Base-by-base conservation (phyloP, 164 flowering plant species). In the Vitis vinifera region DNA sequence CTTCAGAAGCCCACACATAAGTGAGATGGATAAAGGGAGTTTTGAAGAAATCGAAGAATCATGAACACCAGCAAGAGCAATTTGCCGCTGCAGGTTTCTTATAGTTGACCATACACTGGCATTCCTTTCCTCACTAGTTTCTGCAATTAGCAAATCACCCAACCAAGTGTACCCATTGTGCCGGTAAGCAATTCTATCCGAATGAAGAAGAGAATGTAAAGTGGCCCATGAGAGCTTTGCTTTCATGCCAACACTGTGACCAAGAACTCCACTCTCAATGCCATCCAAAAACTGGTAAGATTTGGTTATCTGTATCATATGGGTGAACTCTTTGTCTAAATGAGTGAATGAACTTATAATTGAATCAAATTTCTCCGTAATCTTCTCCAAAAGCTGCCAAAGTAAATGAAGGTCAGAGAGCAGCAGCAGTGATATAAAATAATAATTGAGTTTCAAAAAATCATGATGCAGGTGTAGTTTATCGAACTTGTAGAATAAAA, bases 161-260 rank as follows among this genome's bases (percentile, higher is more conserved):
- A 96, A 78, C 99, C 99, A 96, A 73, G 83, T 81, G 75, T 92
- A 93, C 47, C 98, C 98, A 80, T 91, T 93, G 65, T 80, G 91
- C n/a, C 97, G 97, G 68, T 74, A 91, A 44, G 88, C 73, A 63
- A 76, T 66, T 72, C 92, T 86, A 69, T 90, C 91, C 23, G 99
- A 93, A 81, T 96, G 99, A 78, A 96, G 90, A 80, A 96, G 97
- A 73, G 98, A 91, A 84, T 96, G 99, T 71, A 96, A 78, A 56
- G 88, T 96, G 69, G 95, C 86, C 99, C 99, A 96, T 51, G 93
- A 80, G 13, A 85, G 83, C 70, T 84, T 90, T 31, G 78, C 83
- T 72, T 84, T 77, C 80, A 65, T 73, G 71, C 74, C 70, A 71
- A 79, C 62, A 70, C 70, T 79, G 68, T 56, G 76, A 64, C 82